Percentiles rank a stretch among this genome's conserved stretches.
Conservation (phyloP, 2,329 filamentous ascomycete genomes). For the Ascochyta lentis region DNA sequence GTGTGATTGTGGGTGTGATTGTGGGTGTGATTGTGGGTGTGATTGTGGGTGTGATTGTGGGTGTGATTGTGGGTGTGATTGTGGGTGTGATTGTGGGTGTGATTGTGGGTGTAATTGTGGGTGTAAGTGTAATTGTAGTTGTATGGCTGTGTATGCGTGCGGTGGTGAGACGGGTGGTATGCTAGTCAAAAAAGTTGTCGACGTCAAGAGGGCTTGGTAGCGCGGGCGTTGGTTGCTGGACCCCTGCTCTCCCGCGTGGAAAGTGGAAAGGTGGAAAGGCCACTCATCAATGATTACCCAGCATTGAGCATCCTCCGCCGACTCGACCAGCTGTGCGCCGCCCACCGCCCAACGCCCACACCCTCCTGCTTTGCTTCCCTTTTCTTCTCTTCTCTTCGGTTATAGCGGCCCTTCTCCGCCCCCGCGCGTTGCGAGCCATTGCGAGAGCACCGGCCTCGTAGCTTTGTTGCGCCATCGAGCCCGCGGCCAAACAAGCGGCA, state of each 20-base stretch:
- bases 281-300: slow-evolving; percentile 31
- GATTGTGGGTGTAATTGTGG: not conserved
- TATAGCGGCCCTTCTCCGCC: slow-evolving; percentile 13
- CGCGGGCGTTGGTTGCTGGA: slow-evolving; percentile 19
- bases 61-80: not conserved
- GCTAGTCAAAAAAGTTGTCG: slow-evolving; percentile 29
- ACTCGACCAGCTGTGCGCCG: slow-evolving; percentile 35
- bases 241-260: slow-evolving; percentile 36
- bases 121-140: not conserved
- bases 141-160: not conserved
- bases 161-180: not conserved
- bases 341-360: slow-evolving; percentile 11
- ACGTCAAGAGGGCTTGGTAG: slow-evolving; percentile 37
- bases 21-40: not conserved
- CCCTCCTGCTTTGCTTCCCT: slow-evolving; percentile 28
- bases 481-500: slow-evolving; percentile 1
- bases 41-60: not conserved
- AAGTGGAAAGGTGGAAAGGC: slow-evolving; percentile 42
- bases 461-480: slow-evolving; percentile 32
- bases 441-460: slow-evolving; percentile 34
- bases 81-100: not conserved
- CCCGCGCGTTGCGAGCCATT: slow-evolving; percentile 27
- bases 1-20: not conserved
- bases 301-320: slow-evolving; percentile 11
- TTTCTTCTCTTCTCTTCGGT: not conserved